Evolutionary conservation across 2,329 filamentous ascomycete species (phyloP), one percentile per base, ranked within the genome.

Genomic region (Pseudodiploospora longispora): DNA sequence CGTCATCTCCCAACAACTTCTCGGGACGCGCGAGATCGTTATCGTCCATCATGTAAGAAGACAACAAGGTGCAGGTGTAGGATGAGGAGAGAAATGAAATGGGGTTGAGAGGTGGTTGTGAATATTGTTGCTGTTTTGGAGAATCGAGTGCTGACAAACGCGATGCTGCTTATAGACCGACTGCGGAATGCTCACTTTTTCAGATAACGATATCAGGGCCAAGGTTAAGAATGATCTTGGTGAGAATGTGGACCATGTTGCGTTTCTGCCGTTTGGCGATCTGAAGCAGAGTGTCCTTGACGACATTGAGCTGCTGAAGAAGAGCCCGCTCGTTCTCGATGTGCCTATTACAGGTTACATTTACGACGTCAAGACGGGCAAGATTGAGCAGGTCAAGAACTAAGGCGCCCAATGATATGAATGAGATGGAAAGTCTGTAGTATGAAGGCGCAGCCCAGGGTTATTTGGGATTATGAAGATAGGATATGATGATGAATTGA

Each of bases 351-450:
- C 76, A 5, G 86, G 86, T 1, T 91, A 85, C 78, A 65, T 90
- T 3, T 90, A 89, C 64, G 81, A 89, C 55, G 83, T 90, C 36
- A 79, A 86, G 68, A 87, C 77, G 1, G 86, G 85, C 0, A 81
- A 70, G 60, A 60, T 66, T 43, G 55, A 60, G 36, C 55, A 56
- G 43, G 55, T 65, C 8, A 36, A 44, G 35, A 30, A 10, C 35
- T 41, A 32, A 41, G 19, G 19, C 8, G 30, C 10, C 19, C 19
- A 19, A 19, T 19, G 19, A 19, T 19, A 19, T 19, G 19, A 19
- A 19, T 19, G 19, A 19, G 19, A 19, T 2, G 19, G 19, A 19
- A 19, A 19, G 19, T 19, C 19, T 3, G 19, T 19, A 19, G 19
- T 19, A 19, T 19, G 19, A 19, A 19, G 19, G 19, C 19, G 19